Conservation (phyloP, 495 filamentous ascomycete genomes). For the Astrothelium subdiscretum region DNA sequence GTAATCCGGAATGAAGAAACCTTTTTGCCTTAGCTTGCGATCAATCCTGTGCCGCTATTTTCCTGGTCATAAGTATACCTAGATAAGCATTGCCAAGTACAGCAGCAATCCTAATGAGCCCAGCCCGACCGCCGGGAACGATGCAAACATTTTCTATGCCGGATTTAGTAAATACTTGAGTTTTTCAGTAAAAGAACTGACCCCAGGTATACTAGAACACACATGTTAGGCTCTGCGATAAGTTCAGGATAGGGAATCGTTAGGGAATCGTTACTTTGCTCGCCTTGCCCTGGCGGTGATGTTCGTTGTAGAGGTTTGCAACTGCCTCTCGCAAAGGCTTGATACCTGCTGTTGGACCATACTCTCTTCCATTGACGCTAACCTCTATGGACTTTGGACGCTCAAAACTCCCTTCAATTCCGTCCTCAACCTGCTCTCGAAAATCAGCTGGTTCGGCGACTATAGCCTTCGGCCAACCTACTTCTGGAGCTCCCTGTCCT, state of each 20-base stretch:
- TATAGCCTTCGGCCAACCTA: conserved; percentile 17
- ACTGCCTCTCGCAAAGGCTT: conserved; percentile 80
- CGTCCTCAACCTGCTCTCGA: conserved; percentile 36
- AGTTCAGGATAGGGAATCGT: not conserved
- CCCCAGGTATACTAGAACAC: conserved; percentile 57
- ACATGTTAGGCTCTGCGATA: not conserved
- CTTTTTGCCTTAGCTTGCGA: conserved; percentile 6
- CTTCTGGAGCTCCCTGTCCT: conserved; percentile 79
- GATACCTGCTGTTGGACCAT: conserved; percentile 89
- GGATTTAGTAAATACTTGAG: not conserved
- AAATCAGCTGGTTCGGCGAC: not conserved
- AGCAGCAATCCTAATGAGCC: conserved; percentile 86
- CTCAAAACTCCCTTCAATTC: conserved; percentile 79
- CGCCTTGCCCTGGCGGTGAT: conserved; percentile 77
- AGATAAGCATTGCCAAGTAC: conserved; percentile 87
- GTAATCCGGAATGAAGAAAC: conserved; percentile 70
- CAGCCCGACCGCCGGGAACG: conserved; percentile 85
- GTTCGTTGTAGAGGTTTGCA: conserved; percentile 85
- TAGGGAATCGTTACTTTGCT: conserved; percentile 38
- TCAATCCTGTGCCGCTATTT: not conserved
- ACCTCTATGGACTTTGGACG: conserved; percentile 77
- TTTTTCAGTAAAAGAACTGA: not conserved
- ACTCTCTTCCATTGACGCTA: conserved; percentile 65
- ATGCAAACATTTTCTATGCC: conserved; percentile 85
- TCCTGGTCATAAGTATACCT: conserved; percentile 31